Percentiles rank a stretch among this genome's conserved stretches.
These are phyloP conservation scores for Pseudopediastrum boryanum DNA, from an alignment of 139 green algal genomes.

Conservation along the genomic window DNA sequence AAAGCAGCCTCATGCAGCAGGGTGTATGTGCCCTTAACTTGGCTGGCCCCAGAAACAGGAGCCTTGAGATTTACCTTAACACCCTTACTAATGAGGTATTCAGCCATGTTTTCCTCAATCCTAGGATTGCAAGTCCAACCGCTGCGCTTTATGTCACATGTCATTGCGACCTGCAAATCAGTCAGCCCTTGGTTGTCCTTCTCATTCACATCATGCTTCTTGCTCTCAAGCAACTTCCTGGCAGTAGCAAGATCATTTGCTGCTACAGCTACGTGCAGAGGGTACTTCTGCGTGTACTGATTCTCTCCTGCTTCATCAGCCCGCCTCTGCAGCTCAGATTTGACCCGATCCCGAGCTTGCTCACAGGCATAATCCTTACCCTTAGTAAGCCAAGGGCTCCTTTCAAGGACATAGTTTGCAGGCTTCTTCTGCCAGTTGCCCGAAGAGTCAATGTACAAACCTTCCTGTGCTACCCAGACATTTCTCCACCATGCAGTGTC, in stretches of 20 bases:
- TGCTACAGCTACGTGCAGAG: constrained; percentile 10
- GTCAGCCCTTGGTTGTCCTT: constrained; percentile 5
- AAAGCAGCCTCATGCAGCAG: constrained; percentile 4
- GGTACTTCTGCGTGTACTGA: not conserved
- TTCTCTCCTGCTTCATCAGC: not conserved
- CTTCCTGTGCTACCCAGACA: not conserved
- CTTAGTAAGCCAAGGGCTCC: too few relatives aligned
- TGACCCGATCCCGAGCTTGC: not conserved
- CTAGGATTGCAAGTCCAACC: not conserved
- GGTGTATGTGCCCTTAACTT: not conserved
- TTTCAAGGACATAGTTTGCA: too few relatives aligned
- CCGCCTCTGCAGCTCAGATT: not conserved
- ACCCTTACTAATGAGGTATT: constrained; percentile 6
- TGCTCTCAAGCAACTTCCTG: not conserved
- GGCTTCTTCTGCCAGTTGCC: not conserved
- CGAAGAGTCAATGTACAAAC: not conserved
- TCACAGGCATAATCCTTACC: not conserved
- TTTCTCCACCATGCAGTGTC: not conserved
- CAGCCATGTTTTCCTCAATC: not conserved
- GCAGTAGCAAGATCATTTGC: not conserved
- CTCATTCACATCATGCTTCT: not conserved
- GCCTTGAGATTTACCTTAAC: constrained; percentile 1
- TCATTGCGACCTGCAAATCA: not conserved
- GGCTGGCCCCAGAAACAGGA: not conserved
- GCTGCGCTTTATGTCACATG: not conserved